Evolutionary conservation across 2,329 filamentous ascomycete species (phyloP).

Genomic region (Colletotrichum lupini): DNA sequence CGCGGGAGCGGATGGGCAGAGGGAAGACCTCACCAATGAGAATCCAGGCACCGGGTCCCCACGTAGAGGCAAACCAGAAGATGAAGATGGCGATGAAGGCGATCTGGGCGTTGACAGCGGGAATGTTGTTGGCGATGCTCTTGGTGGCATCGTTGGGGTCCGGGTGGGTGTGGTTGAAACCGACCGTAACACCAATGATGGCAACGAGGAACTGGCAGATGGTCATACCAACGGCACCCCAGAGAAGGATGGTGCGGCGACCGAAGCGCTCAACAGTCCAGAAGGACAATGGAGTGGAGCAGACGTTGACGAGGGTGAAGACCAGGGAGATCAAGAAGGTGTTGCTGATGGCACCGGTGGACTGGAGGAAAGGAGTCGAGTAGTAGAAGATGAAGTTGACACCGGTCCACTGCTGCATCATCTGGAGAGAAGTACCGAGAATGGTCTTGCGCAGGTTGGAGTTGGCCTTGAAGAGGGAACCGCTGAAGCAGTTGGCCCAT

Average conservation of each 20-base stretch:
- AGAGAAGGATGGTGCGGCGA: constrained; percentile 82
- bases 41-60: constrained; percentile 85
- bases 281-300: constrained; percentile 88
- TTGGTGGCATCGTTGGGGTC: constrained; percentile 52
- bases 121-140: constrained; percentile 61
- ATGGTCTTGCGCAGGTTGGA: constrained; percentile 78
- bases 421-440: constrained; percentile 78
- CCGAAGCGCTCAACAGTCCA: constrained; percentile 85
- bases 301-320: constrained; percentile 89
- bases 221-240: constrained; percentile 84
- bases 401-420: constrained; percentile 86
- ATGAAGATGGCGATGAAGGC: constrained; percentile 93
- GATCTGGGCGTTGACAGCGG: constrained; percentile 77
- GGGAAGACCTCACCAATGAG: constrained; percentile 93
- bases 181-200: constrained; percentile 75
- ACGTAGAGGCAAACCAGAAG: constrained; percentile 91
- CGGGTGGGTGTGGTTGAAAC: constrained; percentile 60
- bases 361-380: constrained; percentile 86
- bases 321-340: constrained; percentile 86
- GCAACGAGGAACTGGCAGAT: constrained; percentile 89
- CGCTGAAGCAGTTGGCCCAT: constrained; percentile 77
- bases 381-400: constrained; percentile 96
- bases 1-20: constrained; percentile 86
- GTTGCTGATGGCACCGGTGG: constrained; percentile 79
- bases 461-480: constrained; percentile 70